phyloP scores from a whole-genome alignment of 345 rosid genomes.

The Eucalyptus sp. region DNA sequence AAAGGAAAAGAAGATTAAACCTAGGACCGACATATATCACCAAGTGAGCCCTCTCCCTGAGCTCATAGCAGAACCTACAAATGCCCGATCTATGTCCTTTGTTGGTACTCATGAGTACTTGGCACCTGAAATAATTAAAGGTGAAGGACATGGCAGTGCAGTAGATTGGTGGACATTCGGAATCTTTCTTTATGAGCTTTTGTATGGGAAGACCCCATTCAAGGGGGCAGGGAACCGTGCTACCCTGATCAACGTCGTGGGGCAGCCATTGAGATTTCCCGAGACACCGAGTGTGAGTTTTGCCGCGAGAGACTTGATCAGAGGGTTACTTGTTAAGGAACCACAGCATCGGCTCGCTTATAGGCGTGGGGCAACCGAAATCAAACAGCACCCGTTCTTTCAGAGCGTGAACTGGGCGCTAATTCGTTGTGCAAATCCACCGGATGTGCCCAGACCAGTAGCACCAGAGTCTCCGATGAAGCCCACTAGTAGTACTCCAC shows the following conservation, averaged over 20 bases:
- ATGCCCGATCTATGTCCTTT: conserved; percentile 33
- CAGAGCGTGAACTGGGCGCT: conserved; percentile 37
- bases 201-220: conserved; percentile 32
- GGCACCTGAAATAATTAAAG: conserved; percentile 34
- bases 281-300: conserved; percentile 26
- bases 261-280: conserved; percentile 30
- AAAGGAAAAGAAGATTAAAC: conserved; percentile 1
- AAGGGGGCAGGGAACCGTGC: conserved; percentile 33
- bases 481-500: not conserved
- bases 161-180: conserved; percentile 47
- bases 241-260: conserved; percentile 28
- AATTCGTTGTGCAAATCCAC: conserved; percentile 28
- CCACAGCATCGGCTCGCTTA: conserved; percentile 28
- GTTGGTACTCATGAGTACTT: conserved; percentile 37
- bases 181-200: conserved; percentile 25
- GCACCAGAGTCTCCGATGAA: not conserved
- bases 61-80: conserved; percentile 32
- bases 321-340: conserved; percentile 35
- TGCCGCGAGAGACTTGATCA: conserved; percentile 24
- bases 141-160: conserved; percentile 40
- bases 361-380: conserved; percentile 32
- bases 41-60: conserved; percentile 25
- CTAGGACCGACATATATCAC: not conserved
- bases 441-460: conserved; percentile 27
- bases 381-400: conserved; percentile 37